phyloP scores from a whole-genome alignment of 306 rosid genomes.

The Carpinus viminea region DNA sequence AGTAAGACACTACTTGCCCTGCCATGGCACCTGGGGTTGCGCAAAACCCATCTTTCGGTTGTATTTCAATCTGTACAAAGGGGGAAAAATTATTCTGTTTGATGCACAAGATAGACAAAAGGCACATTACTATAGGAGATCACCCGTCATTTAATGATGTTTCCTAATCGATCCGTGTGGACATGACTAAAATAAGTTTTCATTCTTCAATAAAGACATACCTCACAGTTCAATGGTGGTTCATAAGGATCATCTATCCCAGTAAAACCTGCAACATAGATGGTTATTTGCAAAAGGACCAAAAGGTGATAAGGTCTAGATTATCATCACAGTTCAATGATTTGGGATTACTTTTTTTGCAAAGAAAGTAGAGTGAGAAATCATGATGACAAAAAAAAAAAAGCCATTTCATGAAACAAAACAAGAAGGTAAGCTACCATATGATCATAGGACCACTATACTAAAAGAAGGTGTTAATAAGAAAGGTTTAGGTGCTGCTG shows the following conservation, averaged over 20 bases:
- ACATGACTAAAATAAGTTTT: not conserved
- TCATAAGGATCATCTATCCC: slow-evolving; percentile 92
- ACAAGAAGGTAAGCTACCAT: not conserved
- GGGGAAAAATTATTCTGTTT: slow-evolving; percentile 14
- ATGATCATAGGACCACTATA: not conserved
- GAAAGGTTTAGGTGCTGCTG: not conserved
- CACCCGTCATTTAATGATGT: not conserved
- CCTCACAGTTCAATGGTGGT: slow-evolving; percentile 80
- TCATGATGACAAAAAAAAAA: not conserved
- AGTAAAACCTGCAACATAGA: slow-evolving; percentile 63
- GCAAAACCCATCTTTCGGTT: slow-evolving; percentile 53
- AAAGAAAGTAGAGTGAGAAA: not conserved
- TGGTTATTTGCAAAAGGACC: not conserved
- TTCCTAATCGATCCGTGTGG: not conserved
- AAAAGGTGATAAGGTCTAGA: not conserved
- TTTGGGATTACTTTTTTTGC: not conserved
- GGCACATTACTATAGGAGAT: not conserved
- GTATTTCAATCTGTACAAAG: slow-evolving; percentile 58
- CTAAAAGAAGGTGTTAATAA: not conserved
- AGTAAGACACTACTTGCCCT: slow-evolving; percentile 59
- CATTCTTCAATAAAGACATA: slow-evolving; percentile 27
- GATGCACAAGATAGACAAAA: not conserved
- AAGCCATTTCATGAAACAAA: not conserved
- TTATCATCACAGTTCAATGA: not conserved
- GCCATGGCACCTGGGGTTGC: slow-evolving; percentile 63